A percentile compares a stretch with the other conserved stretches of the same genome.
phyloP scores from a whole-genome alignment of 106 monocot genomes.

The Allium sativum region DNA sequence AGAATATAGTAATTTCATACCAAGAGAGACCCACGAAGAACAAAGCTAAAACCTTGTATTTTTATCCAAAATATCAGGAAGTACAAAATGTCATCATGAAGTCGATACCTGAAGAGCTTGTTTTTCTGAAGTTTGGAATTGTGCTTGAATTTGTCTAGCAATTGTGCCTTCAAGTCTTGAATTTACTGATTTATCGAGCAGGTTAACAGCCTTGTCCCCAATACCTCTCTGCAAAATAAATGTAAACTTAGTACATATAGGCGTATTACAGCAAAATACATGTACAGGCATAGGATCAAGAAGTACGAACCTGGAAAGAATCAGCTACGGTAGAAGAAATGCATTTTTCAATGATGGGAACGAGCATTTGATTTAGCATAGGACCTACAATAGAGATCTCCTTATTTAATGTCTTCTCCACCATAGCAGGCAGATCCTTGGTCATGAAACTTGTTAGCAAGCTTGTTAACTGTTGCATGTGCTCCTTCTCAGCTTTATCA shows the following conservation, averaged over 20 bases:
- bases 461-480: constrained; percentile 59
- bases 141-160: constrained; percentile 75
- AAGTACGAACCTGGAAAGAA: constrained; percentile 63
- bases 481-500: constrained; percentile 72
- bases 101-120: constrained; percentile 74
- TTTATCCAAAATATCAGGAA: too few species aligned
- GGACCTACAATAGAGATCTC: constrained; percentile 58
- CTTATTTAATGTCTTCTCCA: constrained; percentile 76
- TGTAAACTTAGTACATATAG: too few species aligned
- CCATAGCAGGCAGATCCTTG: constrained; percentile 70
- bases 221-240: constrained; percentile 54
- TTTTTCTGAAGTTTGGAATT: constrained; percentile 88
- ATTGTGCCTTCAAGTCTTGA: constrained; percentile 82
- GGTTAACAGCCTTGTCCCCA: constrained; percentile 79
- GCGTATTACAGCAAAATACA: too few species aligned
- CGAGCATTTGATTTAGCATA: constrained; percentile 44
- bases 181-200: constrained; percentile 75
- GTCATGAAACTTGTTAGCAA: constrained; percentile 52
- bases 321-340: constrained; percentile 73
- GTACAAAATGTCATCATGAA: not conserved
- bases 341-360: constrained; percentile 63
- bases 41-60: too few species aligned
- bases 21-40: too few species aligned
- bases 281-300: not conserved
- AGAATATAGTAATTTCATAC: not conserved